Evolutionary conservation across 805 yeast genomes (phyloP).

Genomic region (Brettanomyces anomalus): DNA sequence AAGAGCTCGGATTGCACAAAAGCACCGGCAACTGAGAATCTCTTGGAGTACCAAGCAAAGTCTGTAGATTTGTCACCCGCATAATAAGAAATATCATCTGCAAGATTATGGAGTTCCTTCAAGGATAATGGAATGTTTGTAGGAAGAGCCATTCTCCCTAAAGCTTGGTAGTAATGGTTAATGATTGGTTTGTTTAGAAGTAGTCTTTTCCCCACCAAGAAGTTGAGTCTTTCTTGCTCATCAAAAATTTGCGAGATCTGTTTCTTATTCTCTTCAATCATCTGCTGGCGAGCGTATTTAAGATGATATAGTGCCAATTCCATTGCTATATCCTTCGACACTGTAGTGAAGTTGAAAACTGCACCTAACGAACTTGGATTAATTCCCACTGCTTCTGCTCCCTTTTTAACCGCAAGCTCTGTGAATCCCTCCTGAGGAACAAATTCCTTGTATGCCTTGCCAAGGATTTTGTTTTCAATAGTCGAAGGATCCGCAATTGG

Average conservation of each 20-base stretch:
- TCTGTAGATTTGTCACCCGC: conserved; percentile 77
- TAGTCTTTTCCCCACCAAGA: conserved; percentile 37
- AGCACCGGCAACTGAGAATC: conserved; percentile 59
- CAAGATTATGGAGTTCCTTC: conserved; percentile 60
- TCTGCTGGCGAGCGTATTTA: conserved; percentile 30
- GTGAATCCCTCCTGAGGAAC: conserved; percentile 41
- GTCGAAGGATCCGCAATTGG: conserved; percentile 22
- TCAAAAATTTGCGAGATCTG: conserved; percentile 10
- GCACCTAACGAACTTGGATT: conserved; percentile 34
- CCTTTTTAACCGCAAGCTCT: conserved; percentile 31
- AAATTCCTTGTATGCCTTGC: conserved; percentile 20
- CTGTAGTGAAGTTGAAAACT: conserved; percentile 27
- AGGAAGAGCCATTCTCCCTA: conserved; percentile 60
- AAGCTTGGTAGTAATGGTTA: conserved; percentile 36
- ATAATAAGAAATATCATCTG: conserved; percentile 76
- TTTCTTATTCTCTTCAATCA: conserved; percentile 22
- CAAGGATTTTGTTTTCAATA: conserved; percentile 31
- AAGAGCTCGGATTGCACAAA: conserved; percentile 72
- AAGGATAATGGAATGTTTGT: conserved; percentile 47
- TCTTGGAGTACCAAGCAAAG: conserved; percentile 87
- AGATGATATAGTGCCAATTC: conserved; percentile 40
- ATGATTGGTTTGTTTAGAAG: conserved; percentile 40
- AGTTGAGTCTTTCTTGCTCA: conserved; percentile 18
- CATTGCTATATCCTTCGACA: conserved; percentile 25
- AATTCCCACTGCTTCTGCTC: conserved; percentile 30